Base-by-base conservation (phyloP, 768 basidiomycete species). In the Omphalotus guepiniiformis region DNA sequence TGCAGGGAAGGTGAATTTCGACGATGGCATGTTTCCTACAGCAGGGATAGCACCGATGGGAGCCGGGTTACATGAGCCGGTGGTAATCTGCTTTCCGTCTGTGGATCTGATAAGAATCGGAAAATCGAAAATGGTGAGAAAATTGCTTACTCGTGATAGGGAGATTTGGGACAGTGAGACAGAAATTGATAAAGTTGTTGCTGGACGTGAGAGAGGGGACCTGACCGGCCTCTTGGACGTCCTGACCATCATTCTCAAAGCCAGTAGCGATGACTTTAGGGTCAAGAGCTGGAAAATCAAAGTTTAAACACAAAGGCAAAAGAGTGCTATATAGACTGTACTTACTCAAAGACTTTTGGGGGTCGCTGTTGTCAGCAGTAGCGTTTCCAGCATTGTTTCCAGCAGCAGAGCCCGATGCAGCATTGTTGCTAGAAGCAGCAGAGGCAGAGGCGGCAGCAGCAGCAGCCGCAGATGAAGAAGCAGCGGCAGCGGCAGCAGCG, bases 181-280 rank as follows among this genome's bases (percentile, higher is more conserved):
- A 82, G 58, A 72, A 74, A 66, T 79, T 77, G 66, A 78, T 75
- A 57, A 79, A 84, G 66, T 83, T 83, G 67, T 84, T 81, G 16
- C 62, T 67, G 12, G 76, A 76, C 1, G 76, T 77, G 43, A 74
- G 60, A 4, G 76, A 80, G 3, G 75, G 63, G 46, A 74, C 74
- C 59, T 79, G 77, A 32, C 77, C 77, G 38, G 44, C 44, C 38
- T 46, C 44, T 15, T 46, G 44, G 22, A 46, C 44, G 22, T 46
- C 50, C 22, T 60, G 74, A 36, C 77, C 82, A 50, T 78, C 58
- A 39, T 78, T 70, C 25, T 71, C 70, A 47, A 81, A 76, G 37
- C 73, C 74, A 32, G 57, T 42, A 15, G 76, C 75, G 57, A 82
- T 70, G 42, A 76, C 73, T 22, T 50, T 52, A 48, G 76, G 75